Conservation (phyloP, 2,329 filamentous ascomycete species). For the Myriangium duriaei region DNA sequence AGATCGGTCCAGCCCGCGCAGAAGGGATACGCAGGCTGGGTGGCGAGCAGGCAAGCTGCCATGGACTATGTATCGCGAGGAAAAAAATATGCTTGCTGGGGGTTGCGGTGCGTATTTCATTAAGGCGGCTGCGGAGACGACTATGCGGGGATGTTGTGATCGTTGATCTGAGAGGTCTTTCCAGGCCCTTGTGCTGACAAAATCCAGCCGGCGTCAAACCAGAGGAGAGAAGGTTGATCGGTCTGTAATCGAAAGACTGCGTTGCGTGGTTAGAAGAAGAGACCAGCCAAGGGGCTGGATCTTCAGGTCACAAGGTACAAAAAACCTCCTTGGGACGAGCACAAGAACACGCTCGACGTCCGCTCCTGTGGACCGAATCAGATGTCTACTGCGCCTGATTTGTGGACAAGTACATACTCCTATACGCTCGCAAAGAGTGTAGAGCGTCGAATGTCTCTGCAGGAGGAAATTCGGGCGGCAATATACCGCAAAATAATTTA, state of each 20-base stretch:
- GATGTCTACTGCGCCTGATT: neutral
- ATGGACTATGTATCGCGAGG: conserved; percentile 6
- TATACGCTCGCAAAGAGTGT: too few species aligned
- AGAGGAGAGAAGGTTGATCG: too few species aligned
- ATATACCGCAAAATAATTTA: neutral
- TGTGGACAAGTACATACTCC: too few species aligned
- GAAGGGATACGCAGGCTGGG: conserved; percentile 3
- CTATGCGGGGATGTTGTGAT: neutral
- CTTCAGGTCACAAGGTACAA: neutral
- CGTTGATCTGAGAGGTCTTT: too few species aligned
- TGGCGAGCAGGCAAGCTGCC: conserved; percentile 4
- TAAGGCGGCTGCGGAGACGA: neutral
- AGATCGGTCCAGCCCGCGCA: conserved; percentile 5
- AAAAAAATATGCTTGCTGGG: neutral
- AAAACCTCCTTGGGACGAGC: neutral
- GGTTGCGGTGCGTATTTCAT: neutral
- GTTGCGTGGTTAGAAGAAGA: too few species aligned
- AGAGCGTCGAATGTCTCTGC: too few species aligned
- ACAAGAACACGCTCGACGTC: neutral
- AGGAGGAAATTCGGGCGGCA: too few species aligned
- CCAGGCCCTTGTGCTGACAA: too few species aligned
- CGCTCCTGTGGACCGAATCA: neutral
- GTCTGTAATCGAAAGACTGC: too few species aligned
- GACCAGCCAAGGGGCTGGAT: too few species aligned
- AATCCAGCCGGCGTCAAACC: too few species aligned